Percentiles rank a stretch among this genome's conserved stretches.
Evolutionary conservation across 257 asterid genomes (phyloP).

Genomic region (Mitragyna speciosa): DNA sequence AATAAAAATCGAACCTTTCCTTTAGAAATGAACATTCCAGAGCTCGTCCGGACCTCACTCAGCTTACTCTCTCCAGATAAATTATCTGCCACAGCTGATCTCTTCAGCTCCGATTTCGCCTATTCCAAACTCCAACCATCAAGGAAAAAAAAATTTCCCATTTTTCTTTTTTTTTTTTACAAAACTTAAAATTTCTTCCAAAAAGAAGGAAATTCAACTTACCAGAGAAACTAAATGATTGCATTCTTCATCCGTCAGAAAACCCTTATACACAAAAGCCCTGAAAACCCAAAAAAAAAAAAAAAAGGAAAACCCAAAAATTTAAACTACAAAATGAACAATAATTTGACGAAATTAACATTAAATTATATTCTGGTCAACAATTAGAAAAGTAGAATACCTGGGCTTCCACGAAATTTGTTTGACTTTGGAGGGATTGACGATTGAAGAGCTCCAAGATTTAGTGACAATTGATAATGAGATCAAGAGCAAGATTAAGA

Average conservation of each 20-base stretch:
- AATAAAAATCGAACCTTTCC: conserved; percentile 58
- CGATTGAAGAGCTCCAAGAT: conserved; percentile 51
- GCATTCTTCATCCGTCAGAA: conserved; percentile 88
- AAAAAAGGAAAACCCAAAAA: neutral
- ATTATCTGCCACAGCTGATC: conserved; percentile 89
- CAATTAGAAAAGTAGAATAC: conserved; percentile 30
- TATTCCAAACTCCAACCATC: conserved; percentile 23
- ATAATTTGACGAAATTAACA: neutral
- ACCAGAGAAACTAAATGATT: conserved; percentile 84
- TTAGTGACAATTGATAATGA: conserved; percentile 39
- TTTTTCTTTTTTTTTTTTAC: neutral
- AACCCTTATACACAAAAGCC: conserved; percentile 90
- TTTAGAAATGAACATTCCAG: conserved; percentile 86
- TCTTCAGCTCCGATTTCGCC: conserved; percentile 91
- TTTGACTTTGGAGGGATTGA: conserved; percentile 92
- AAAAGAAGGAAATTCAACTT: conserved; percentile 31
- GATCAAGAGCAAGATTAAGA: conserved; percentile 45
- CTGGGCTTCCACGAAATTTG: conserved; percentile 89
- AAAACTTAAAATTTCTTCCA: neutral
- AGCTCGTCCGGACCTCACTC: conserved; percentile 92
- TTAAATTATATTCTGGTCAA: neutral
- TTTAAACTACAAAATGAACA: conserved; percentile 4
- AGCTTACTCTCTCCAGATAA: conserved; percentile 69
- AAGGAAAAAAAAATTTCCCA: neutral
- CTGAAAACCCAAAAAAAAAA: conserved; percentile 35